These are phyloP conservation scores for Paramecium caudatum DNA, from an alignment of 73 alveolate genomes.

Conservation along the genomic window DNA sequence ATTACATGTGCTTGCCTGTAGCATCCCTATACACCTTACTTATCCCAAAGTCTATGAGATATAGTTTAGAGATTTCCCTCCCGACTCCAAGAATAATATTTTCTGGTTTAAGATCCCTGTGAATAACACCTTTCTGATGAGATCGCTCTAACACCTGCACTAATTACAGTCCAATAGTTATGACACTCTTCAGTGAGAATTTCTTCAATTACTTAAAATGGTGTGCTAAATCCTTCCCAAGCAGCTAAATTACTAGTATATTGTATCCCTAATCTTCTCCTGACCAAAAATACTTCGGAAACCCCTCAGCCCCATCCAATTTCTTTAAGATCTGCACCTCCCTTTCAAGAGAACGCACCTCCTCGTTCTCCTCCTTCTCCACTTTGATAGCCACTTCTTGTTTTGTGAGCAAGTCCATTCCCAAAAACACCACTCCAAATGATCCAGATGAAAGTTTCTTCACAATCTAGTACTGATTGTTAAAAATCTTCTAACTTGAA, in stretches of 20 bases:
- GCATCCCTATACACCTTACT: constrained; percentile 70
- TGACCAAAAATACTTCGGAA: constrained; percentile 72
- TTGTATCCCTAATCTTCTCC: constrained; percentile 75
- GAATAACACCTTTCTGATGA: constrained; percentile 71
- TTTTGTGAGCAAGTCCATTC: constrained; percentile 61
- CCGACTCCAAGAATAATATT: constrained; percentile 71
- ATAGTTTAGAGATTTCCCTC: constrained; percentile 55
- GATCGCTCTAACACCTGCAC: constrained; percentile 58
- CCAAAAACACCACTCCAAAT: constrained; percentile 92
- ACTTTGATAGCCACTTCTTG: constrained; percentile 75
- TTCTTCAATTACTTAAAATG: constrained; percentile 70
- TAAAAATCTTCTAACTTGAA: constrained; percentile 54
- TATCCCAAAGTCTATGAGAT: constrained; percentile 71
- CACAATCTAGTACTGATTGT: constrained; percentile 57
- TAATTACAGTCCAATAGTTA: constrained; percentile 39
- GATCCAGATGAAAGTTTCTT: constrained; percentile 93
- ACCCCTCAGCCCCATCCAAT: constrained; percentile 69
- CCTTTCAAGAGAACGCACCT: constrained; percentile 70
- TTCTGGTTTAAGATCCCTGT: constrained; percentile 77
- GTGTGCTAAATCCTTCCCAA: constrained; percentile 74
- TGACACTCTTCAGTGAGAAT: constrained; percentile 72
- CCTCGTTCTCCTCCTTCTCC: constrained; percentile 78
- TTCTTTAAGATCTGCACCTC: constrained; percentile 71
- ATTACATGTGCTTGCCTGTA: constrained; percentile 67
- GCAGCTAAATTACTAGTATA: constrained; percentile 60